Conservation (phyloP, 768 basidiomycete species). For the Ramaria sp. region DNA sequence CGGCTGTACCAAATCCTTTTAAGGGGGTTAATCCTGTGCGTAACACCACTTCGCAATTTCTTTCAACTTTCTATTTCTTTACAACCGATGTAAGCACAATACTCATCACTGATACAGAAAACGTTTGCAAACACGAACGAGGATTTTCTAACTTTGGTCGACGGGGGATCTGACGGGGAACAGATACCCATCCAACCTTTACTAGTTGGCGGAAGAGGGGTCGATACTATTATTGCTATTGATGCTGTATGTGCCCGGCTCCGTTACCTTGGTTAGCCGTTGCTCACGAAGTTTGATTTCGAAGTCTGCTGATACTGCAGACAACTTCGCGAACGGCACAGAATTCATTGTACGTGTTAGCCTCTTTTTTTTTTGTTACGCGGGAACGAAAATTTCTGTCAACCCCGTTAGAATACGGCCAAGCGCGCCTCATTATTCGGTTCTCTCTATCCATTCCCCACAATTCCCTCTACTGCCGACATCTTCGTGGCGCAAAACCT, state of each 20-base stretch:
- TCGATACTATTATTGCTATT: conserved; percentile 42
- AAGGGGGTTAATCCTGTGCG: conserved; percentile 21
- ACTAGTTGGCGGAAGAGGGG: conserved; percentile 31
- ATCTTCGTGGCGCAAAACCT: conserved; percentile 27
- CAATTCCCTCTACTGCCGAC: conserved; percentile 18
- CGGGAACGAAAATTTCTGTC: background rate
- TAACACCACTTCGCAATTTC: background rate
- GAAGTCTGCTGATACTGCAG: conserved; percentile 3
- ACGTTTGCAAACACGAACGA: conserved; percentile 26
- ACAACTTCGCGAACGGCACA: conserved; percentile 5
- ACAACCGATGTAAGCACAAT: background rate
- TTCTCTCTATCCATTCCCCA: conserved; percentile 23
- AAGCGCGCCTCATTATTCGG: conserved; percentile 30
- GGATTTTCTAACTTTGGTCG: conserved; percentile 24
- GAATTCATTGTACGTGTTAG: conserved; percentile 1
- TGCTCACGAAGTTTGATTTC: background rate
- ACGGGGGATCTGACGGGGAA: conserved; percentile 35
- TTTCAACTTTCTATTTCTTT: too few relatives aligned
- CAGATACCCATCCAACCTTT: conserved; percentile 39
- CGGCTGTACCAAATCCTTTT: conserved; percentile 29
- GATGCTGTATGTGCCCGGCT: conserved; percentile 18
- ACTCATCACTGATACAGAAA: background rate
- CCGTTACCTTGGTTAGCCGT: background rate
- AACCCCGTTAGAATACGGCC: conserved; percentile 9
- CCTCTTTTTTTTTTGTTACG: too few relatives aligned